Evolutionary conservation across 2,329 filamentous ascomycete genomes (phyloP).

Genomic region (Verticillium tricorpus): DNA sequence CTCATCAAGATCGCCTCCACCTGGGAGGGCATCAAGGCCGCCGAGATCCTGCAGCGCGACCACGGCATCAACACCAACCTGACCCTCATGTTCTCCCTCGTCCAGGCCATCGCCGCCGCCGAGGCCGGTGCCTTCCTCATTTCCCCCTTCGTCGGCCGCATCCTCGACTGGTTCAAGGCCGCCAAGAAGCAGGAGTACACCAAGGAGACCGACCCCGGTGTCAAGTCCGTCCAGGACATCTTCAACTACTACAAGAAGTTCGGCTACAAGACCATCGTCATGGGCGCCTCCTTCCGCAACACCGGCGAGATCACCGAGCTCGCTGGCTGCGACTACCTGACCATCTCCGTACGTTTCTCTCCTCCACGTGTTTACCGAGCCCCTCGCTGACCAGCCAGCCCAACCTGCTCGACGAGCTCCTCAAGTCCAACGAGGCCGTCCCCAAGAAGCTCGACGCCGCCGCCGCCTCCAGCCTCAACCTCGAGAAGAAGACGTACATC

Average conservation of each 20-base stretch:
- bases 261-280: slow-evolving; percentile 99
- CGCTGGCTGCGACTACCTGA: slow-evolving; percentile 97
- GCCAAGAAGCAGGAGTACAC: slow-evolving; percentile 88
- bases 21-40: slow-evolving; percentile 99
- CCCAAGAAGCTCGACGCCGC: slow-evolving; percentile 88
- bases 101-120: slow-evolving; percentile 92
- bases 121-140: slow-evolving; percentile 97
- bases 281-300: slow-evolving; percentile 98
- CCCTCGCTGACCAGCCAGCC: slow-evolving; percentile 48
- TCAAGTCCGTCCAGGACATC: slow-evolving; percentile 87
- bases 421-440: slow-evolving; percentile 75
- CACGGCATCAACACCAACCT: slow-evolving; percentile 98
- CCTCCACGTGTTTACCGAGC: neutral
- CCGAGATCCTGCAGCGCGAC: slow-evolving; percentile 92
- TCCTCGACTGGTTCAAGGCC: slow-evolving; percentile 99
- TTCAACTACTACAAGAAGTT: slow-evolving; percentile 99
- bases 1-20: slow-evolving; percentile 99
- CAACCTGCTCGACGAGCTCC: slow-evolving; percentile 88
- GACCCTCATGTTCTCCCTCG: slow-evolving; percentile 95
- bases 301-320: slow-evolving; percentile 96
- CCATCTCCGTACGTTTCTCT: slow-evolving; percentile 71
- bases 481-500: slow-evolving; percentile 89
- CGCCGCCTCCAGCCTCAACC: slow-evolving; percentile 60
- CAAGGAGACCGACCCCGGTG: slow-evolving; percentile 89
- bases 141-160: slow-evolving; percentile 97